phyloP scores from a whole-genome alignment of 306 rosid genomes.

The Corylus americana region DNA sequence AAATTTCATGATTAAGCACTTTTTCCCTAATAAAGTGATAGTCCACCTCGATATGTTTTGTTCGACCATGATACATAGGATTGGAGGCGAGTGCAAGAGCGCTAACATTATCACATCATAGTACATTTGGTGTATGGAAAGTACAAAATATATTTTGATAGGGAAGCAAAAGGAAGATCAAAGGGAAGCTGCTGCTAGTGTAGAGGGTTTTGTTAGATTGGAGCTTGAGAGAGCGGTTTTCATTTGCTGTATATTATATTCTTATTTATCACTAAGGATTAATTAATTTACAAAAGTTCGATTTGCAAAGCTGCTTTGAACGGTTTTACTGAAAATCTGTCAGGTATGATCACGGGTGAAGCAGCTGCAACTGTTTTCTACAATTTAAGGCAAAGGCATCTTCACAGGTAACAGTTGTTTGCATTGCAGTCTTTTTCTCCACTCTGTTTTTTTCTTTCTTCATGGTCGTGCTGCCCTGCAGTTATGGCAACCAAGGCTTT shows the following conservation, averaged over 20 bases:
- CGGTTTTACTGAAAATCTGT: neutral
- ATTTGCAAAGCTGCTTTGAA: neutral
- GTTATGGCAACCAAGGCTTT: constrained; percentile 71
- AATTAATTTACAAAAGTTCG: neutral
- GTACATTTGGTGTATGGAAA: too few species aligned
- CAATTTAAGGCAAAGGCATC: constrained; percentile 64
- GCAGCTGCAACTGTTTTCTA: constrained; percentile 75
- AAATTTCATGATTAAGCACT: too few species aligned
- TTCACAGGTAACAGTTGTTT: constrained; percentile 47
- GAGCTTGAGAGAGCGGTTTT: neutral
- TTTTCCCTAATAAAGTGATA: too few species aligned
- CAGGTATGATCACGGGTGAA: constrained; percentile 88
- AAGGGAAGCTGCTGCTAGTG: too few species aligned
- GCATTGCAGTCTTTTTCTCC: neutral
- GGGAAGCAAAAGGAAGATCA: too few species aligned
- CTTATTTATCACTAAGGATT: neutral
- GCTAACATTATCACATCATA: too few species aligned
- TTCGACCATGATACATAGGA: too few species aligned
- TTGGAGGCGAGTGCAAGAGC: too few species aligned
- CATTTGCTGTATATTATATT: neutral
- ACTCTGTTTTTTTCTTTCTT: neutral
- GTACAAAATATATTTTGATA: too few species aligned
- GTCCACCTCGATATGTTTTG: too few species aligned
- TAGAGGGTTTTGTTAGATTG: neutral
- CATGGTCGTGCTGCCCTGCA: constrained; percentile 26